Conservation (phyloP, 2,329 filamentous ascomycete species). For the Xylariaceae sp. region DNA sequence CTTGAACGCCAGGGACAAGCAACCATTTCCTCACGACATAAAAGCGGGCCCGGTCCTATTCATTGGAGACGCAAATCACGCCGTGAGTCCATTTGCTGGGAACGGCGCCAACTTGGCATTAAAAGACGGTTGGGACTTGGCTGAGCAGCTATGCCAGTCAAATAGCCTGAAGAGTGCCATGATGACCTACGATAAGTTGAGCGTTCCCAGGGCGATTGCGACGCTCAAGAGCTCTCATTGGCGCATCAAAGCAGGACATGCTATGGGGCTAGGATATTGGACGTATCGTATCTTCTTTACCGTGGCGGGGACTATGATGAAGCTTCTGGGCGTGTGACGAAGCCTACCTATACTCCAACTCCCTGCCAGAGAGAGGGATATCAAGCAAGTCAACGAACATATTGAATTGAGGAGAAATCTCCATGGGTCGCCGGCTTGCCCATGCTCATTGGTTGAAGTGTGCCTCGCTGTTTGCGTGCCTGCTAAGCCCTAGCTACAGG, state of each 20-base stretch:
- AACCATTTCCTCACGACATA: slow-evolving; percentile 49
- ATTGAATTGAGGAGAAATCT: too few species aligned
- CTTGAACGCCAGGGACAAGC: slow-evolving; percentile 53
- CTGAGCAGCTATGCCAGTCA: slow-evolving; percentile 46
- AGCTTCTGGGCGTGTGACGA: slow-evolving; percentile 5
- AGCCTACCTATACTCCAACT: background rate
- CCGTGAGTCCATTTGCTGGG: slow-evolving; percentile 56
- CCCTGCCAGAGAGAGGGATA: background rate
- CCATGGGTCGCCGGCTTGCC: too few species aligned
- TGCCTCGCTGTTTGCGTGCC: too few species aligned
- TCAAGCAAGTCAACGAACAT: too few species aligned
- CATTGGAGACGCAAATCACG: slow-evolving; percentile 59
- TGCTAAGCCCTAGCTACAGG: too few species aligned
- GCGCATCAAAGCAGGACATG: slow-evolving; percentile 25
- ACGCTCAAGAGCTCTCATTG: slow-evolving; percentile 31
- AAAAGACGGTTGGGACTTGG: slow-evolving; percentile 55
- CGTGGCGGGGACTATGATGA: slow-evolving; percentile 5
- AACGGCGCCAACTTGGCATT: slow-evolving; percentile 57
- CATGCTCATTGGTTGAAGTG: too few species aligned
- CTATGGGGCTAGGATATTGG: slow-evolving; percentile 17
- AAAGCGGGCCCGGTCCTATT: slow-evolving; percentile 47
- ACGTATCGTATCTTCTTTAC: slow-evolving; percentile 25
- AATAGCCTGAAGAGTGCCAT: slow-evolving; percentile 39
- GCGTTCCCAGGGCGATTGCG: slow-evolving; percentile 44
- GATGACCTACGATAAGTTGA: slow-evolving; percentile 45